Evolutionary conservation across 2,329 filamentous ascomycete species (phyloP), one percentile per base, ranked within the genome.

Genomic region (Orbilia blumenaviensis): DNA sequence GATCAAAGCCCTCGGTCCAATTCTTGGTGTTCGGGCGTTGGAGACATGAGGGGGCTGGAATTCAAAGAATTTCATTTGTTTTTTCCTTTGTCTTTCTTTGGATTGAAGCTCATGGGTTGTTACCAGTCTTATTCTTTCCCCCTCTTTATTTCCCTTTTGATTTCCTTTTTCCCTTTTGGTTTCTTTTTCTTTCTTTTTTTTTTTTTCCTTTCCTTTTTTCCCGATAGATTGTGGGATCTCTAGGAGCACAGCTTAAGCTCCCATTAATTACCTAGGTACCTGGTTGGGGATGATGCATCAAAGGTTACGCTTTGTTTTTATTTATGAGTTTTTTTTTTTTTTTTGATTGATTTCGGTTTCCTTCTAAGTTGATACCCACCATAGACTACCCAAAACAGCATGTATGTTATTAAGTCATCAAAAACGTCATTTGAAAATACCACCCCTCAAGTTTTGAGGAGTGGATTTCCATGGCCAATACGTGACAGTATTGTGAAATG

Each of bases 31-130:
- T 9, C 34, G 44, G 16, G 12, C 42, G 6, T 36, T 61, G 52
- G 42, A 42, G 52, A 38, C 67, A 41, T 66, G 42, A 52, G n/a
- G 18, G 25, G 9, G n/a, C n/a, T 21, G 25, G 10, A 9, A 36
- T 2, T 8, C 2, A 1, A 23, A 25, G 25, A 8, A 36, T 38
- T 71, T 34, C 44, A 25, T 64, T 48, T 38, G 10, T 63, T n/a
- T 52, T n/a, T 56, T 46, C 42, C 48, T 71, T 58, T 56, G 52
- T 38, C 60, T 64, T 63, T 56, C 46, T 27, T 71, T 71, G 8
- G 48, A 18, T 3, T 8, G 1, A 42, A 18, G 5, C 38, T 44
- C 42, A 34, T 29, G 25, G 8, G 21, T 62, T 12, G 29, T 2
- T n/a, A n/a, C n/a, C n/a, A 2, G 5, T 61, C 27, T 69, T 62